A percentile compares a stretch with the other conserved stretches of the same genome.
These are phyloP conservation scores for Didymosphaeria variabile DNA, from an alignment of 2,329 filamentous ascomycete species.

Conservation along the genomic window DNA sequence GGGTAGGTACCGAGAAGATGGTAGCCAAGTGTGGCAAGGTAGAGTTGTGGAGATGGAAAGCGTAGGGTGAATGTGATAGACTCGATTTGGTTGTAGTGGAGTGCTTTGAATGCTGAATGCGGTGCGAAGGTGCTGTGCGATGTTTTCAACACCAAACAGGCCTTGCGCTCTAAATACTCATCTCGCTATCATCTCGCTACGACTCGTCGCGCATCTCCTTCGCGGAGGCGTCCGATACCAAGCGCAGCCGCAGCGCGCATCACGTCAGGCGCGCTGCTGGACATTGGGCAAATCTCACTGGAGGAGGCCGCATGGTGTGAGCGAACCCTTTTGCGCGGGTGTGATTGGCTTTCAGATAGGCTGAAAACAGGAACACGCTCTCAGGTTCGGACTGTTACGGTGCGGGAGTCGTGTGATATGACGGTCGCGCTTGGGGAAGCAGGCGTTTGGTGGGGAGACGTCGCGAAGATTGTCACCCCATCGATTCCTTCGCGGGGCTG, in stretches of 20 bases:
- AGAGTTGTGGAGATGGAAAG: neutral
- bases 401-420: conserved; percentile 27
- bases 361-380: neutral
- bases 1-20: neutral
- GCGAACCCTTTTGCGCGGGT: neutral
- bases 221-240: conserved; percentile 14
- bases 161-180: conserved; percentile 18
- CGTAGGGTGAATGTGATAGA: neutral
- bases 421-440: neutral
- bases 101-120: conserved; percentile 10
- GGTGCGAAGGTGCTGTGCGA: conserved; percentile 5
- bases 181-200: conserved; percentile 1
- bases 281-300: neutral
- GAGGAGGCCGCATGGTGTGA: conserved; percentile 16
- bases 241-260: conserved; percentile 19
- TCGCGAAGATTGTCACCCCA: conserved; percentile 17
- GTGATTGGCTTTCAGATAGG: conserved; percentile 20
- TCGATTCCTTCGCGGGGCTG: conserved; percentile 20
- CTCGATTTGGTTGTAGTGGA: conserved; percentile 1
- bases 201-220: neutral
- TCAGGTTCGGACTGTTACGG: neutral
- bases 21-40: neutral
- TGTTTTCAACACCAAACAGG: conserved; percentile 17
- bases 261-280: conserved; percentile 15
- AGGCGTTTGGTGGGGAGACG: conserved; percentile 34